These are phyloP conservation scores for Plasmodium inui DNA, from an alignment of 169 alveolate genomes.

Conservation along the genomic window DNA sequence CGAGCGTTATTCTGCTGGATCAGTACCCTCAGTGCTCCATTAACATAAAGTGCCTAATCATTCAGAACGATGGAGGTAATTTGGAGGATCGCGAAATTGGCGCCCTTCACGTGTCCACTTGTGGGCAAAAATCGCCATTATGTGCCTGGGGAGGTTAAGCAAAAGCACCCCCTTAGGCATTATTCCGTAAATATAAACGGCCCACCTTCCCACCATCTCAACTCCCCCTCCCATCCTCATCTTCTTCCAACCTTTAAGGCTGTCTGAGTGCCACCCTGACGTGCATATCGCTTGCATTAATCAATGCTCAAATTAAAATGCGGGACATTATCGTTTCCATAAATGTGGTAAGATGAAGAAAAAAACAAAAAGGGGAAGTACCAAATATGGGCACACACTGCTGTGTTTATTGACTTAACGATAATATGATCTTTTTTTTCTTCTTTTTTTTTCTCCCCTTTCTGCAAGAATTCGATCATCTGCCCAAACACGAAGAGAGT, in stretches of 20 bases:
- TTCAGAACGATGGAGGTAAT: slow-evolving; percentile 69
- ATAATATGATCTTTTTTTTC: neutral
- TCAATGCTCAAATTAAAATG: slow-evolving; percentile 66
- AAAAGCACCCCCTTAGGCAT: neutral
- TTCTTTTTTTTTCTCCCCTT: neutral
- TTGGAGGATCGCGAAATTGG: neutral
- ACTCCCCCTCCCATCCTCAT: neutral
- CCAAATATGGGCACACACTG: neutral
- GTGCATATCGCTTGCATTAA: slow-evolving; percentile 52
- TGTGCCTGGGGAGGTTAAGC: neutral
- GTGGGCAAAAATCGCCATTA: neutral
- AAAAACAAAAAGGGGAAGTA: neutral
- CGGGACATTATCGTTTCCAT: slow-evolving; percentile 51
- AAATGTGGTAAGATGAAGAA: slow-evolving; percentile 35
- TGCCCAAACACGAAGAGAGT: slow-evolving; percentile 54
- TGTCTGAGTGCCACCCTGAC: slow-evolving; percentile 64
- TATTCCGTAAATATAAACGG: neutral
- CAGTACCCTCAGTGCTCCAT: slow-evolving; percentile 65
- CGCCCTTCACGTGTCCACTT: neutral
- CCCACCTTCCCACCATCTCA: neutral
- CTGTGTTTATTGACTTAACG: neutral
- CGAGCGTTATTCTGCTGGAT: slow-evolving; percentile 31
- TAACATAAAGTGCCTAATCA: slow-evolving; percentile 47
- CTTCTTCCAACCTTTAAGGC: slow-evolving; percentile 9
- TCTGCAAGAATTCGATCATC: slow-evolving; percentile 43